Percentiles rank a stretch among this genome's conserved stretches.
phyloP scores from a whole-genome alignment of 805 yeast species.

The Soucietia sequanensis region DNA sequence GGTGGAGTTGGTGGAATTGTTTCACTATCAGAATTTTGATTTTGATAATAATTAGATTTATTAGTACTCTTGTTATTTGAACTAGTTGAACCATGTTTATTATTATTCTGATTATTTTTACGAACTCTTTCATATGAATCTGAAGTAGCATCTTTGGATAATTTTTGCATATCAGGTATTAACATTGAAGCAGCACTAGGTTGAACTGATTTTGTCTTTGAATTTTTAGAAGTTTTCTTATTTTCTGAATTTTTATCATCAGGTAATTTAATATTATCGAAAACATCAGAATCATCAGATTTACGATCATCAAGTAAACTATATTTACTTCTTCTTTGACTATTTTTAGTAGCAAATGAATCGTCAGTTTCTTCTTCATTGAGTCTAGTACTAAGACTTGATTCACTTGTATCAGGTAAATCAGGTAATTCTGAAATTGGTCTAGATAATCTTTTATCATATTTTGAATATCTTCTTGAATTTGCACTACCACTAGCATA shows the following conservation, averaged over 20 bases:
- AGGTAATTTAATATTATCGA: constrained; percentile 50
- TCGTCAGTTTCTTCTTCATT: constrained; percentile 24
- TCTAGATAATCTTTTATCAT: constrained; percentile 14
- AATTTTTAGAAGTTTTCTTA: constrained; percentile 5
- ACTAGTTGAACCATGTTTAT: constrained; percentile 2
- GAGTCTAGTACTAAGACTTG: not conserved
- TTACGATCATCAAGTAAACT: constrained; percentile 10
- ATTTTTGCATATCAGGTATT: constrained; percentile 20
- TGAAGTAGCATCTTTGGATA: constrained; percentile 10
- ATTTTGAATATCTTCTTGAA: constrained; percentile 27
- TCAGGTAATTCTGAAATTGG: constrained; percentile 29
- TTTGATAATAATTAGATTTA: constrained; percentile 1
- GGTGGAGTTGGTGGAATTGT: constrained; percentile 19
- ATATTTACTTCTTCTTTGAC: constrained; percentile 15
- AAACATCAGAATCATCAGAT: constrained; percentile 31
- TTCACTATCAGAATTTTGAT: constrained; percentile 5
- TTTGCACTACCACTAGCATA: constrained; percentile 23
- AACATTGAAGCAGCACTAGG: constrained; percentile 38
- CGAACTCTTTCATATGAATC: constrained; percentile 25
- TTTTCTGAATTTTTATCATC: constrained; percentile 19
- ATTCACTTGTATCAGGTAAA: constrained; percentile 19
- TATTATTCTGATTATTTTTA: constrained; percentile 9
- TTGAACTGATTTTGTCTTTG: constrained; percentile 23
- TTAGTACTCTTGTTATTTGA: constrained; percentile 8
- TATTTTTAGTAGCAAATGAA: constrained; percentile 41